Base-by-base conservation (phyloP, 2,329 filamentous ascomycete genomes). In the Diaporthe citrichinensis region DNA sequence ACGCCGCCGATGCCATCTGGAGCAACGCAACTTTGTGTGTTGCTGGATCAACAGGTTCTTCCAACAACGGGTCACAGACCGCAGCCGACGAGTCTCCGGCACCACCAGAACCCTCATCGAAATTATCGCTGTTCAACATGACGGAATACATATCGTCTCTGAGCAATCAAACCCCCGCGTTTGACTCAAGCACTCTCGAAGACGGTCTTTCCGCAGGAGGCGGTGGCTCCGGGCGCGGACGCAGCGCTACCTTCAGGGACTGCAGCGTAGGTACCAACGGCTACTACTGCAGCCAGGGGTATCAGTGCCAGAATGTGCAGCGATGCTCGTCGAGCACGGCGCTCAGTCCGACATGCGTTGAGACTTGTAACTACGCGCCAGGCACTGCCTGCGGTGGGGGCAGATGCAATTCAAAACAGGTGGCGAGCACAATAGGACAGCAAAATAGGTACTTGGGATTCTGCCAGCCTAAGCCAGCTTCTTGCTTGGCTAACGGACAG, bases 1-100 rank as follows among this genome's bases (percentile, higher is more conserved):
- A 78, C 69, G 72, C 74, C 7, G 73, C 67, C 8, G 57, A 72
- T 15, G 77, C 76, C 0, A 71, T 65, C 23, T 76, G 73, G 67
- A 71, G 25, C 17, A 65, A 65, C 10, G 10, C 49, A n/a, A 44
- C 53, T 2, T 39, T 71, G 14, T 71, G 68, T 20, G 53, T 71
- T 7, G 4, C 46, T n/a, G 51, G 51, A 2, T 71, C 68, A 17
- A 71, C 68, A 3, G 51, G 51, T 1, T 58, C n/a, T 20, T 65
- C 61, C 4, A 28, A 4, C 61, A 65, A 23, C 7, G 41, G 41
- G 6, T 65, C 61, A 4, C 20, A 65, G 25, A 15, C 28, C 20
- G 25, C 36, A 20, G n/a, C 41, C 25, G 41, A 34, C 8, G 41
- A 65, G 25, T 15, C 41, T 34, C 17, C 23, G 41, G 61, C 25